Base-by-base conservation (phyloP, 805 yeast genomes). In the Wickerhamiella brachini region DNA sequence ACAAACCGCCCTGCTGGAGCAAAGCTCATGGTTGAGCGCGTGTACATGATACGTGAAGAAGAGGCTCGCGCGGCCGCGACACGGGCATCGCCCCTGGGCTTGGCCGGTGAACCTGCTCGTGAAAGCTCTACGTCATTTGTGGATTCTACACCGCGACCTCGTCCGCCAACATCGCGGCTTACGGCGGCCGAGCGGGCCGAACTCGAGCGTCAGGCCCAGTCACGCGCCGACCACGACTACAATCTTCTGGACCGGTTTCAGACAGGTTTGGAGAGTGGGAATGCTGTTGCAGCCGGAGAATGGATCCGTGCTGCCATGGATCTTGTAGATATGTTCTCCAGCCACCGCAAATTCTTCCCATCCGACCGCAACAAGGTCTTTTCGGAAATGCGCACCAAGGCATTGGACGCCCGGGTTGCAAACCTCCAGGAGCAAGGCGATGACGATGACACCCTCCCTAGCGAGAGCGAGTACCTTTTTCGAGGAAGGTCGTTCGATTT, bases 291-390 rank as follows among this genome's bases (percentile, higher is more conserved):
- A 0, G 74, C 79, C 1, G 71, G 75, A 7, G 77, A 85, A 1
- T 93, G 97, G 97, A 74, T 85, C 56, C 85, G 86, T 54, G 70
- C 80, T 5, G 95, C 90, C 0, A 77, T 85, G 2, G 95, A 84
- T 57, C 72, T 93, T 48, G 79, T 90, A 43, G 95, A 88, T 60
- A 78, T 85, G 53, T 89, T 93, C 62, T 78, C 84, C 23, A 77
- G 81, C 51, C 87, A 85, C 12, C 75, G 81, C 54, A 79, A 80
- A 58, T 85, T 93, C 56, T 89, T 85, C 60, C 84, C 89, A 1
- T 74, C 79, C 47, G 94, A 86, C 59, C 76, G 82, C 51, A 81
- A 81, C 12, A 78, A 81, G 37, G 56, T 51, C 18, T 55, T 53
- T 43, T 45, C 53, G 17, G 38, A 47, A 7, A 17, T n/a, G 21